Conservation (phyloP, 257 asterid genomes). For the Scutellaria baicalensis region DNA sequence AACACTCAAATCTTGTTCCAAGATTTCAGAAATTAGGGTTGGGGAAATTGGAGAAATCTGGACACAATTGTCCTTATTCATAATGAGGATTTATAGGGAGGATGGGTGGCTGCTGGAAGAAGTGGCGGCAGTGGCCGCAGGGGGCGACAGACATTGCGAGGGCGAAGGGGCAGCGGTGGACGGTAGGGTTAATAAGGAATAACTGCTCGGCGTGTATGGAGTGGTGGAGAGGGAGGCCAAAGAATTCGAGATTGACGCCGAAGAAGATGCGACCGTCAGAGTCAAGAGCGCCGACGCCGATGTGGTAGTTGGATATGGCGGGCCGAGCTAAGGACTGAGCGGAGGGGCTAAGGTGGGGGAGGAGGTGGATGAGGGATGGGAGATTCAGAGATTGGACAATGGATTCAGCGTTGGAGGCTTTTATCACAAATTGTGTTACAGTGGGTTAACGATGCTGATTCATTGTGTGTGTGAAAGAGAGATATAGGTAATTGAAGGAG, state of each 20-base stretch:
- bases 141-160: slow-evolving; percentile 91
- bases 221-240: slow-evolving; percentile 68
- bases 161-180: slow-evolving; percentile 45
- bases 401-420: slow-evolving; percentile 57
- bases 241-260: slow-evolving; percentile 89
- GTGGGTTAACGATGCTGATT: slow-evolving; percentile 8
- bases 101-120: slow-evolving; percentile 63
- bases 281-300: slow-evolving; percentile 78
- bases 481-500: not conserved
- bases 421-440: slow-evolving; percentile 46
- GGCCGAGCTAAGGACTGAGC: slow-evolving; percentile 76
- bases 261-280: slow-evolving; percentile 75
- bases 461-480: not conserved
- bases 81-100: slow-evolving; percentile 43
- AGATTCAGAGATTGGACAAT: slow-evolving; percentile 51
- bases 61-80: slow-evolving; percentile 17
- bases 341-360: slow-evolving; percentile 56
- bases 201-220: slow-evolving; percentile 93
- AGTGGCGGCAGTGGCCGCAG: slow-evolving; percentile 98
- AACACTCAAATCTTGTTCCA: too few species aligned
- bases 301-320: slow-evolving; percentile 72
- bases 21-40: too few species aligned
- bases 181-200: slow-evolving; percentile 53
- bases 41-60: too few species aligned
- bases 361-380: slow-evolving; percentile 65